phyloP scores from a whole-genome alignment of 2,329 filamentous ascomycete genomes.

The Cladobotryum protrusum region DNA sequence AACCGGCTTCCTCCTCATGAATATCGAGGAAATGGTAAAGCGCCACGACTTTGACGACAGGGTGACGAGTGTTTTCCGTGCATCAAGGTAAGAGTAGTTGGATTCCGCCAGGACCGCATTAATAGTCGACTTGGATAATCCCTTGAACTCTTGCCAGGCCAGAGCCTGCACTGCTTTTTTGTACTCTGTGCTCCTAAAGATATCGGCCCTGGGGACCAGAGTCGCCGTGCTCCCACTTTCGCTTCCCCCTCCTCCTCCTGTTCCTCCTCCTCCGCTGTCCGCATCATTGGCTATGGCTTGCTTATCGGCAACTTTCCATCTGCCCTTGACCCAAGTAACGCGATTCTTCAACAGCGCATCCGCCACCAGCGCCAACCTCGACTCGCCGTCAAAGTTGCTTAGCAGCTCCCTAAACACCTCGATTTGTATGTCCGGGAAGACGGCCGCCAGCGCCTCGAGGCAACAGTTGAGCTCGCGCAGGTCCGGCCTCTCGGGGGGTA shows the following conservation, averaged over 20 bases:
- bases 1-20: slow-evolving; percentile 57
- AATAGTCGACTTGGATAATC: slow-evolving; percentile 65
- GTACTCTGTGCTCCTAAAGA: slow-evolving; percentile 62
- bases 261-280: slow-evolving; percentile 17
- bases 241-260: not conserved
- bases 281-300: slow-evolving; percentile 25
- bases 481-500: slow-evolving; percentile 50
- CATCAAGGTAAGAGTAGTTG: slow-evolving; percentile 71
- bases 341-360: slow-evolving; percentile 70
- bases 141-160: slow-evolving; percentile 69
- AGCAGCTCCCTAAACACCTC: slow-evolving; percentile 82
- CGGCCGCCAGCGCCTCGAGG: slow-evolving; percentile 60
- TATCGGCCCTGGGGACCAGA: slow-evolving; percentile 51
- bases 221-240: not conserved
- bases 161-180: slow-evolving; percentile 61
- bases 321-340: slow-evolving; percentile 62
- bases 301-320: slow-evolving; percentile 47
- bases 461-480: slow-evolving; percentile 64
- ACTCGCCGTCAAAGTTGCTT: slow-evolving; percentile 66
- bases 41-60: slow-evolving; percentile 72
- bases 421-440: slow-evolving; percentile 76
- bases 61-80: slow-evolving; percentile 61
- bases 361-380: slow-evolving; percentile 68
- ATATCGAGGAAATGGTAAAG: slow-evolving; percentile 64
- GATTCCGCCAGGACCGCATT: slow-evolving; percentile 73